Evolutionary conservation across 805 yeast genomes (phyloP).

Genomic region (Lipomyces yamadae): DNA sequence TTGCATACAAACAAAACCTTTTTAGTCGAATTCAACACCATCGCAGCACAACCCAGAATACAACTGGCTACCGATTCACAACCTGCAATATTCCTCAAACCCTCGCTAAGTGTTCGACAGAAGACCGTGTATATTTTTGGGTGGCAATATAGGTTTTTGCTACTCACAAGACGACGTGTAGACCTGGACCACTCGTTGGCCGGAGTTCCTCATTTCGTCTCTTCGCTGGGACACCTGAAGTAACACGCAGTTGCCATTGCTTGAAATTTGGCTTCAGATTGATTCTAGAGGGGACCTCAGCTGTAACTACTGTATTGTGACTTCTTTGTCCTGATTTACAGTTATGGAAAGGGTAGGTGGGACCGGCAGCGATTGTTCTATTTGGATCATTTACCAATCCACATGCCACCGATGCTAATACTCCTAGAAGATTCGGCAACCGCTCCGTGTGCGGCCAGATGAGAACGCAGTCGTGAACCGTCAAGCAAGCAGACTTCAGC

Average conservation of each 20-base stretch:
- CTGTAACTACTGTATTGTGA: neutral
- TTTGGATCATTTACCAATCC: neutral
- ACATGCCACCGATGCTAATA: neutral
- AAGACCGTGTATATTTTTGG: neutral
- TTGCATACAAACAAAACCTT: neutral
- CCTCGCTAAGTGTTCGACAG: neutral
- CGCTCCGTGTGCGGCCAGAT: constrained; percentile 33
- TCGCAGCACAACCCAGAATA: neutral
- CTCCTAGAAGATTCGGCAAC: constrained; percentile 19
- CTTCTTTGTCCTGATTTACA: neutral
- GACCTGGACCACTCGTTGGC: neutral
- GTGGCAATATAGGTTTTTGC: neutral
- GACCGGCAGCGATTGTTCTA: too few relatives aligned
- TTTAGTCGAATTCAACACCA: neutral
- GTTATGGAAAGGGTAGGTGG: constrained; percentile 30
- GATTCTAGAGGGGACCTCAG: neutral
- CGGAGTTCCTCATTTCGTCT: neutral
- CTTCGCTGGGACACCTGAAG: neutral
- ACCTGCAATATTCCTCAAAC: neutral
- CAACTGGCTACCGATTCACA: neutral
- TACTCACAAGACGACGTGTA: neutral
- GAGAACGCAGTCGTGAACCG: constrained; percentile 28
- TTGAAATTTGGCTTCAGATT: neutral
- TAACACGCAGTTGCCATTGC: neutral
- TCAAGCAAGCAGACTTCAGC: constrained; percentile 15